Conservation (phyloP, 139 green algal species). For the Chlorella sp. region DNA sequence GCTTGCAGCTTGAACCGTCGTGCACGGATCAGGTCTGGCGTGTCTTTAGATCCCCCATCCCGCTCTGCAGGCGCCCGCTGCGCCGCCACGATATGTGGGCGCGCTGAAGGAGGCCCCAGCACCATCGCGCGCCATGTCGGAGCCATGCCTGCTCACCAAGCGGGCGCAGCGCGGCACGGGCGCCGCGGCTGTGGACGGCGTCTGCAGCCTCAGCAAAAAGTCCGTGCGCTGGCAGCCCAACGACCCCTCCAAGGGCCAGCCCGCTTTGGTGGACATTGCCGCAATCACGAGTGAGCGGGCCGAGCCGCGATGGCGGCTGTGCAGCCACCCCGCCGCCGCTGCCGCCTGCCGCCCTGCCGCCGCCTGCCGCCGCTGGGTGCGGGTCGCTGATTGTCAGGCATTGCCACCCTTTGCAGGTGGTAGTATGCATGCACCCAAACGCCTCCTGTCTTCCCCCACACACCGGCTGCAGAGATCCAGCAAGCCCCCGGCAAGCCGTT, state of each 20-base stretch:
- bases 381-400: no score
- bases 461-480: conserved; percentile 41
- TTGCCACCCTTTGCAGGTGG: no score
- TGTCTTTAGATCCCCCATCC: no score
- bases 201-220: conserved; percentile 10
- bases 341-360: background rate
- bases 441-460: background rate
- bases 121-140: background rate
- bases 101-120: background rate
- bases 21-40: no score
- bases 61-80: no score
- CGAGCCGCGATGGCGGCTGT: background rate
- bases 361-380: background rate
- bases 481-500: conserved; percentile 52
- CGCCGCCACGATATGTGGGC: no score
- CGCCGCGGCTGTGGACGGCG: conserved; percentile 3
- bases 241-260: conserved; percentile 16
- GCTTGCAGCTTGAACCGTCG: no score
- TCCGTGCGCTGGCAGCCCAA: conserved; percentile 40
- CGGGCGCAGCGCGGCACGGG: conserved; percentile 13
- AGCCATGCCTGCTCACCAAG: conserved; percentile 31
- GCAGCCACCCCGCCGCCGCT: background rate
- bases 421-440: no score
- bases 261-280: background rate
- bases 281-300: conserved; percentile 43